Percentiles rank a stretch among this genome's conserved stretches.
These are phyloP conservation scores for Bretschneidera sinensis DNA, from an alignment of 345 rosid genomes.

Conservation along the genomic window DNA sequence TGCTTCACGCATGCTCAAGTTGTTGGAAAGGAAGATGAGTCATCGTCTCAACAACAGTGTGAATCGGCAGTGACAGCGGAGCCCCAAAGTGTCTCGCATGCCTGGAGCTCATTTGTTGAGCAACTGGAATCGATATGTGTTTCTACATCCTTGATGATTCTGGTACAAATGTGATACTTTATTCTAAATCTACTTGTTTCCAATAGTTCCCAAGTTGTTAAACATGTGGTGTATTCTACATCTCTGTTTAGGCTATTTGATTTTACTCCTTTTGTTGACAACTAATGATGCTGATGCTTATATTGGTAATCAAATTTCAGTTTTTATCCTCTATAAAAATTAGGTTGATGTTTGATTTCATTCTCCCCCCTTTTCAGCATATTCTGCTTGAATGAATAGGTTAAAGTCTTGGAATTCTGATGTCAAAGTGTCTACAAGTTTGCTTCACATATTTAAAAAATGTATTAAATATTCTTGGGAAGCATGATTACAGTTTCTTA, in stretches of 20 bases:
- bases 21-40: slow-evolving; percentile 16
- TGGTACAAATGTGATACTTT: slow-evolving; percentile 43
- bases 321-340: too few species aligned
- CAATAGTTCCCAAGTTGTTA: too few species aligned
- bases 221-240: too few species aligned
- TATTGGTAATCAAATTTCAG: neutral
- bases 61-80: slow-evolving; percentile 27
- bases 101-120: slow-evolving; percentile 85
- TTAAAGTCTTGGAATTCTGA: too few species aligned
- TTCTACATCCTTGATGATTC: slow-evolving; percentile 73
- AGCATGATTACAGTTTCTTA: too few species aligned
- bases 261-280: neutral
- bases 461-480: too few species aligned
- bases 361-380: too few species aligned
- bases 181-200: neutral
- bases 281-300: neutral
- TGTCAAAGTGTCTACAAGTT: too few species aligned
- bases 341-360: too few species aligned
- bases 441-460: too few species aligned
- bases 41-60: slow-evolving; percentile 17
- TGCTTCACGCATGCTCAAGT: slow-evolving; percentile 17
- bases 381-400: too few species aligned
- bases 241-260: neutral
- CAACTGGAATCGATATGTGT: slow-evolving; percentile 74
- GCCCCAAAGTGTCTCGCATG: slow-evolving; percentile 45